Evolutionary conservation across 148 eudicot genomes (phyloP), one percentile per base, ranked within the genome.

Genomic region (Dianthus caryophyllus): DNA sequence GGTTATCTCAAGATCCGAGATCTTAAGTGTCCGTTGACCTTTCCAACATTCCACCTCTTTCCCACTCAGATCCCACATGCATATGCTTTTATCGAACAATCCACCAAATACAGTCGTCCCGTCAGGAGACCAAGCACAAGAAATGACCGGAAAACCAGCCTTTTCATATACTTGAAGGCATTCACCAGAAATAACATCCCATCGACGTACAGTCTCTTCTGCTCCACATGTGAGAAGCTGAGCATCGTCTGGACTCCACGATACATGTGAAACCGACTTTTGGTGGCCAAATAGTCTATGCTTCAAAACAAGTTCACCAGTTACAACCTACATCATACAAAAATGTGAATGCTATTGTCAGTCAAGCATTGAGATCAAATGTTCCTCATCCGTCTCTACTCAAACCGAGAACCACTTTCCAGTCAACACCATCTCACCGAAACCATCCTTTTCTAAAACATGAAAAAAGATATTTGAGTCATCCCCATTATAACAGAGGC

Each of bases 111-210:
- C 70, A 24, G 73, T 72, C 57, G 80, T 82, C 25, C 89, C 95
- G 80, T 86, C 88, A 20, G 86, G 84, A 29, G 84, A 80, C 97
- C 97, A 91, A 22, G 76, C 91, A 81, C 97, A 91, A 3, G 97
- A 91, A 22, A 88, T 71, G 38, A 77, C 65, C 70, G 86, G 86
- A 46, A 79, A 43, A 53, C 85, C 85, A 57, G 53, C 59, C 77
- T 83, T 91, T 56, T 86, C 89, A 69, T 85, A 91, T 50, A 84
- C 69, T 72, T 80, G 80, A 38, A 86, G 83, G 71, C 95, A 91
- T 75, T 91, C 82, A 68, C 95, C 97, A 58, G 91, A 78, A 30
- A 54, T 36, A 71, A 86, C 83, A 72, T 88, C 85, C 97, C 97
- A 91, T 33, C 85, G 84, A 57, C 89, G 81, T 67, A 88, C 74